Percentiles rank a stretch among this genome's conserved stretches.
phyloP scores from a whole-genome alignment of 1,284 basidiomycete genomes.

The Melampsora larici-populina region DNA sequence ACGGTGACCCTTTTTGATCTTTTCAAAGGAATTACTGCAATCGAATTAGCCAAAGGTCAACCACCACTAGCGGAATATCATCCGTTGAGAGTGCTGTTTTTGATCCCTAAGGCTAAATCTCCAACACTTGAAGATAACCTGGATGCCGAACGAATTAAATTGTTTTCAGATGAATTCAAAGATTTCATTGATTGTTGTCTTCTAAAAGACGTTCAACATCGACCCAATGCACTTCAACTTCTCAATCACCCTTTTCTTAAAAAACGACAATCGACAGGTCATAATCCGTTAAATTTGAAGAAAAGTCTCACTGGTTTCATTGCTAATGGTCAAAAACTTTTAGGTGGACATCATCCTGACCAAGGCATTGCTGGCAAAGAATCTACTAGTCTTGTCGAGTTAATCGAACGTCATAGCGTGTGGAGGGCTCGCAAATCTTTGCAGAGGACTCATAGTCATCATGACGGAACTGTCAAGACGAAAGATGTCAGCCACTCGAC shows the following conservation, averaged over 20 bases:
- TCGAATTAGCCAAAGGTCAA: slow-evolving; percentile 57
- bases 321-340: slow-evolving; percentile 22
- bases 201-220: slow-evolving; percentile 84
- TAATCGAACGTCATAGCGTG: slow-evolving; percentile 64
- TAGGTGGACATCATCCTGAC: slow-evolving; percentile 2
- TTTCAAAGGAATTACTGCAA: slow-evolving; percentile 54
- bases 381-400: slow-evolving; percentile 65
- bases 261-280: slow-evolving; percentile 69
- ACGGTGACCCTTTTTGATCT: not conserved
- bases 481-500: slow-evolving; percentile 70
- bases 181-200: slow-evolving; percentile 87
- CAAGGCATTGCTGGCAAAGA: not conserved
- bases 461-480: slow-evolving; percentile 43
- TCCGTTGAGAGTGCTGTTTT: slow-evolving; percentile 57
- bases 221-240: slow-evolving; percentile 84
- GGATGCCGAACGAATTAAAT: slow-evolving; percentile 14
- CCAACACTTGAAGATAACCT: slow-evolving; percentile 76
- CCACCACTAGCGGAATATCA: slow-evolving; percentile 58
- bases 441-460: not conserved
- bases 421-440: slow-evolving; percentile 47
- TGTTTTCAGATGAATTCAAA: slow-evolving; percentile 77
- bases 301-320: slow-evolving; percentile 35
- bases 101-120: slow-evolving; percentile 66
- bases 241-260: slow-evolving; percentile 88
- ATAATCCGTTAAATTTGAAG: not conserved